phyloP scores from a whole-genome alignment of 345 rosid species.

The Passiflora organensis region DNA sequence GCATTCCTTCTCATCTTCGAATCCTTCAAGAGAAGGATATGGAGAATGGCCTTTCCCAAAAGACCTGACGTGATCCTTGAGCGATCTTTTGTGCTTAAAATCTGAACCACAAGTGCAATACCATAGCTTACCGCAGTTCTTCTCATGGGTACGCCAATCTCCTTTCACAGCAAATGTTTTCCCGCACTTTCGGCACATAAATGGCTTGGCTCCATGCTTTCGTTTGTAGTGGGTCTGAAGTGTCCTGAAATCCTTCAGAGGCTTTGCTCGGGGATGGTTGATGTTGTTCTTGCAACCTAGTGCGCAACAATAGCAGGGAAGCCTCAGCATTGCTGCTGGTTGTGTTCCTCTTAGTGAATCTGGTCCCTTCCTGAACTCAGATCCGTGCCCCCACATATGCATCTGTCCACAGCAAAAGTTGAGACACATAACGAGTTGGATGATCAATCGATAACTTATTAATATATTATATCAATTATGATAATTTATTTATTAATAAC shows the following conservation, averaged over 20 bases:
- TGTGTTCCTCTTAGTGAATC: conserved; percentile 72
- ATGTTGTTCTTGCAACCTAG: conserved; percentile 84
- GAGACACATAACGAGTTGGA: too few species aligned
- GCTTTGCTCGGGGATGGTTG: conserved; percentile 75
- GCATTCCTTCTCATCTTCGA: conserved; percentile 62
- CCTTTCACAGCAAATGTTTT: conserved; percentile 92
- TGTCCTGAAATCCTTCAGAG: conserved; percentile 68
- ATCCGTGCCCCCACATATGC: conserved; percentile 95
- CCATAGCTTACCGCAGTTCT: conserved; percentile 97
- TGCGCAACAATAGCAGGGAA: conserved; percentile 73
- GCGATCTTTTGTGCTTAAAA: conserved; percentile 95
- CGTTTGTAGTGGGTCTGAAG: conserved; percentile 81
- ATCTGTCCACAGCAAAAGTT: conserved; percentile 24
- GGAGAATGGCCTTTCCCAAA: conserved; percentile 93
- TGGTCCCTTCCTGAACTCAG: conserved; percentile 67
- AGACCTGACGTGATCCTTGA: conserved; percentile 91
- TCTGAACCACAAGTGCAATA: conserved; percentile 96
- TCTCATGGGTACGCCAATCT: conserved; percentile 98
- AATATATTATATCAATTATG: neutral
- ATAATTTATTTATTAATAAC: neutral
- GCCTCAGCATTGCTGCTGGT: conserved; percentile 74
- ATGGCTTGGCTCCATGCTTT: conserved; percentile 67
- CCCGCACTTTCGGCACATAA: conserved; percentile 76
- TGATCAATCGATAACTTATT: too few species aligned
- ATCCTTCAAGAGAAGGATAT: conserved; percentile 61